Evolutionary conservation across 495 filamentous ascomycete genomes (phyloP).

Genomic region (Mytilinidion resinicola): DNA sequence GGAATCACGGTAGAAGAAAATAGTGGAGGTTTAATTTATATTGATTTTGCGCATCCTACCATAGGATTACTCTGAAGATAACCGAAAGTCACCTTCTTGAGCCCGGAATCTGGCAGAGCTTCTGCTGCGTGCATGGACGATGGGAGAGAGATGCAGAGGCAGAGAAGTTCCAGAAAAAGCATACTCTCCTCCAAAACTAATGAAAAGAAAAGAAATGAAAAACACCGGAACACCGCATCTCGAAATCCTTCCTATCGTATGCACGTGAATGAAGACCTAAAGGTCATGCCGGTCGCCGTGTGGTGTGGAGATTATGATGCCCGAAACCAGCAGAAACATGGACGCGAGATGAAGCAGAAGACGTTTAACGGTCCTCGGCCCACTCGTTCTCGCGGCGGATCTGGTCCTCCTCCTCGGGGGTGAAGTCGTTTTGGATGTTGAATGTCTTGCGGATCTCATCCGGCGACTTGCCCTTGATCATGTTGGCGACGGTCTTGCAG

Average conservation of each 20-base stretch:
- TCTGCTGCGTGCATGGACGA: too few relatives aligned
- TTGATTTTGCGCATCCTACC: too few relatives aligned
- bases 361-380: conserved; percentile 56
- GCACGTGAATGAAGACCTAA: background rate
- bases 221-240: background rate
- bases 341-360: background rate
- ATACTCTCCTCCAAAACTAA: too few relatives aligned
- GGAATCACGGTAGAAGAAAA: too few relatives aligned
- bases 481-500: conserved; percentile 79
- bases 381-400: conserved; percentile 80
- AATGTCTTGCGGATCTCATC: conserved; percentile 80
- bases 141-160: too few relatives aligned
- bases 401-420: conserved; percentile 75
- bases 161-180: too few relatives aligned
- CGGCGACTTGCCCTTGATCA: conserved; percentile 81
- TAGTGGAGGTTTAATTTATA: too few relatives aligned
- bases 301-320: background rate
- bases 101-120: too few relatives aligned
- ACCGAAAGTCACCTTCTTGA: too few relatives aligned
- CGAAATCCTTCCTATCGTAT: conserved; percentile 1
- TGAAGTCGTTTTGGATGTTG: conserved; percentile 81
- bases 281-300: too few relatives aligned
- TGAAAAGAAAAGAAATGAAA: background rate
- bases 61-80: too few relatives aligned
- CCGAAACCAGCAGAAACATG: background rate